Base-by-base conservation (phyloP, 169 alveolate genomes). In the Cryptosporidium felis region DNA sequence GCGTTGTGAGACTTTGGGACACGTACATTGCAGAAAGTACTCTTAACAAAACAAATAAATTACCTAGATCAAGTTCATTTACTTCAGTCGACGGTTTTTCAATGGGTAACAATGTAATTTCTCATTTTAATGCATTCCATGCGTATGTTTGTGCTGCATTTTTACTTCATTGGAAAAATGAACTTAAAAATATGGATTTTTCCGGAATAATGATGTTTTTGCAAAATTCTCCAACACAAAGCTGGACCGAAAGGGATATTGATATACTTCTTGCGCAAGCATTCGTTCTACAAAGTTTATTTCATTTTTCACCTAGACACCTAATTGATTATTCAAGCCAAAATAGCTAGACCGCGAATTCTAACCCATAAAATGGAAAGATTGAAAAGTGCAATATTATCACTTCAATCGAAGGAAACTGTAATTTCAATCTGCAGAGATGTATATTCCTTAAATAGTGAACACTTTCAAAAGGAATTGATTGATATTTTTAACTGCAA, bases 211-310 rank as follows among this genome's bases (percentile, higher is more conserved):
- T 95, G 91, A 82, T 95, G 45, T 95, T 95, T 81, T 90, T 95
- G 88, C 98, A 95, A 89, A 91, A 93, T 41, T 90, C 91, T 30
- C 98, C 98, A 16, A 93, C 98, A 3, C 89, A 91, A 23, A 80
- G 81, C 60, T 95, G 98, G 98, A 88, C 92, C n/a, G 90, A 80
- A 47, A 92, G 92, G 67, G 97, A 95, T 45, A 91, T 94, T 42
- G 98, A 95, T 49, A 88, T 95, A n/a, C 91, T 95, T n/a, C 90
- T 94, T 38, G 94, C 97, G 1, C 94, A 94, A 80, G 97, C 96
- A 88, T 90, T 82, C 32, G 92, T 90, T 45, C 30, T 90, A 47
- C 90, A 90, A 60, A 88, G 91, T 60, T 60, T 90, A 41, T 90
- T 90, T 63, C 93, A 90, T 82, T 79, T 82, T 10, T 89, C 93